Evolutionary conservation across 768 basidiomycete species (phyloP), one percentile per base, ranked within the genome.

Genomic region (Tulasnella sp.): DNA sequence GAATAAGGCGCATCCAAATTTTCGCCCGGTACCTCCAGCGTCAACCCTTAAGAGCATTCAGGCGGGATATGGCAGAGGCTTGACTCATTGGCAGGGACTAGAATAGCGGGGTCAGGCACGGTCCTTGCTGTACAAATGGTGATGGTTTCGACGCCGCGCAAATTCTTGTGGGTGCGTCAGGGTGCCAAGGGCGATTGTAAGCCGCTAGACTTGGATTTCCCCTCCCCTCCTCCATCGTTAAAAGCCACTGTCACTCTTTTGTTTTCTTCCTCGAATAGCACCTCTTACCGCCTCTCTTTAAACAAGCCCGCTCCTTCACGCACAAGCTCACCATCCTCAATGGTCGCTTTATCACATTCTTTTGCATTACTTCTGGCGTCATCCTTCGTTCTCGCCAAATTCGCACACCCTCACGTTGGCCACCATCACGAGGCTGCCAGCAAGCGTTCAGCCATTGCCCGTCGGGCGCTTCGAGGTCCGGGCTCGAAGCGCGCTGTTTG

Each of bases 401-500:
- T 74, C 18, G 12, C 40, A 41, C 73, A 74, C 40, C 73, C 40
- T 41, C 34, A 14, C 73, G 20, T 2, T 37, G 73, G 40, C 37
- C 73, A 40, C 73, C 37, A 74, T 6, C 73, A 46, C 20, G 73
- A 8, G 20, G 31, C 9, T n/a, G 40, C 44, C 73, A 40, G 44
- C 24, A 74, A 46, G 73, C 73, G 73, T 46, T 41, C 73, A 40
- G 44, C 73, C 31, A 28, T 64, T 31, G 73, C 40, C 16, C 73
- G 40, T 28, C 40, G 44, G 40, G 73, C 73, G 37, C 48, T 20
- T 50, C 48, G 48, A 50, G 48, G 48, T 50, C 7, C 48, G 1
- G 73, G n/a, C 37, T 74, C 73, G 40, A 74, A 74, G 73, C 28
- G 73, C 3, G 73, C 73, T 31, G 37, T 74, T 31, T 74, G 73